Evolutionary conservation across 257 asterid genomes (phyloP), one percentile per base, ranked within the genome.

Genomic region (Marsdenia floribunda): DNA sequence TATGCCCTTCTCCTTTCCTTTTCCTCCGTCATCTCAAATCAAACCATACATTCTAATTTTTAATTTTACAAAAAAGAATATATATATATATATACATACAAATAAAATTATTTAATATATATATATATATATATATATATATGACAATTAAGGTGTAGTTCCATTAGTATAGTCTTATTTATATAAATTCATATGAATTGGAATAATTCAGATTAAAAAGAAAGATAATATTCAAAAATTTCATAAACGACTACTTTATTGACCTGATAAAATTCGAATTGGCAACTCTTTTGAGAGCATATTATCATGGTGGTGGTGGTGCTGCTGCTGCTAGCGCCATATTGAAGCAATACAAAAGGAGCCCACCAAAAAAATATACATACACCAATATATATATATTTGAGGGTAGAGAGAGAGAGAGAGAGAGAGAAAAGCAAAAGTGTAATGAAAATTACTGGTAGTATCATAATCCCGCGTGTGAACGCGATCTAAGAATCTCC

Each of bases 401-500:
- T 52, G 21, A 13, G 70, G 53, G 3, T 40, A 40, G 15, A 44
- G 64, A 35, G 77, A 47, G 72, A 66, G 24, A 38, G 6, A 38
- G 42, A 38, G 42, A 38, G 46, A 42, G 47, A 44, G 6, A 19
- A 67, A 82, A 33, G 75, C 54, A 29, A 61, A 77, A 49, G 57
- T 38, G 35, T 22, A 22, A 49, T 22, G 21, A 71, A 65, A 49
- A 65, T 47, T 72, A 77, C 74, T 72, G 70, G 72, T 70, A 52
- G 22, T 54, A 21, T 68, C 80, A 78, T 80, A 83, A 60, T 73
- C 58, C 57, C 73, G 65, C 71, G 76, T 80, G 86, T 78, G 83
- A 81, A 83, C 57, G 69, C 57, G 84, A 76, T 83, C 83, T 75
- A 68, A 79, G 68, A 74, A 68, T 47, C 80, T 77, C 60, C 52